Evolutionary conservation across 345 rosid genomes (phyloP).

Genomic region (Syzygium aromaticum): DNA sequence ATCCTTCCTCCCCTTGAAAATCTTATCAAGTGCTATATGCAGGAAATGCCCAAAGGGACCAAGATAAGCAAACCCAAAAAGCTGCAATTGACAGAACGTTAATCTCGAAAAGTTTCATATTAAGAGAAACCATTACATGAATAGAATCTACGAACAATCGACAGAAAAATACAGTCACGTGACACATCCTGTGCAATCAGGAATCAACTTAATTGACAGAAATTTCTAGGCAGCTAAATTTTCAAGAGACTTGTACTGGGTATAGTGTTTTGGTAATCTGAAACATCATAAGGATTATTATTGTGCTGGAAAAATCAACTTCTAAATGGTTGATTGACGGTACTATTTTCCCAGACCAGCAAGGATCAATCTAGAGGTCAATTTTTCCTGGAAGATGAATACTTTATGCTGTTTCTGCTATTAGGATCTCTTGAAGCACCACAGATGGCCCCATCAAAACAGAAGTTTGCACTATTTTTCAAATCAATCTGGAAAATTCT

Average conservation of each 20-base stretch:
- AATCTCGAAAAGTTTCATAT: background rate
- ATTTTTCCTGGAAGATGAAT: background rate
- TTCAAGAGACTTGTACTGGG: background rate
- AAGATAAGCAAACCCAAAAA: constrained; percentile 70
- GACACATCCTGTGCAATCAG: background rate
- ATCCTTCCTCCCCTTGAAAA: constrained; percentile 88
- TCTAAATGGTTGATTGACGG: background rate
- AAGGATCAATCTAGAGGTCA: background rate
- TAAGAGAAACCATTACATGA: background rate
- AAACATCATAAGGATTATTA: background rate
- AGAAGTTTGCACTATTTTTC: background rate
- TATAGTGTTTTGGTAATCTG: background rate
- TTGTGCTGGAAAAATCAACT: background rate
- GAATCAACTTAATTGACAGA: background rate
- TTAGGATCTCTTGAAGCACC: background rate
- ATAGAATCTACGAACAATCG: background rate
- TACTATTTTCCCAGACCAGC: background rate
- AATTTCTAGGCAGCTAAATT: background rate
- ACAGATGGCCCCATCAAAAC: background rate
- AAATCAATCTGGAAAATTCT: background rate
- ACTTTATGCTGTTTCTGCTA: background rate
- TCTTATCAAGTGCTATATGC: constrained; percentile 58
- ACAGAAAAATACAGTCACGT: background rate
- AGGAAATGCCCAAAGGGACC: constrained; percentile 86
- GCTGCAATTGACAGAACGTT: constrained; percentile 27